Evolutionary conservation across 768 basidiomycete genomes (phyloP), one percentile per base, ranked within the genome.

Genomic region (Macrolepiota albuminosa): DNA sequence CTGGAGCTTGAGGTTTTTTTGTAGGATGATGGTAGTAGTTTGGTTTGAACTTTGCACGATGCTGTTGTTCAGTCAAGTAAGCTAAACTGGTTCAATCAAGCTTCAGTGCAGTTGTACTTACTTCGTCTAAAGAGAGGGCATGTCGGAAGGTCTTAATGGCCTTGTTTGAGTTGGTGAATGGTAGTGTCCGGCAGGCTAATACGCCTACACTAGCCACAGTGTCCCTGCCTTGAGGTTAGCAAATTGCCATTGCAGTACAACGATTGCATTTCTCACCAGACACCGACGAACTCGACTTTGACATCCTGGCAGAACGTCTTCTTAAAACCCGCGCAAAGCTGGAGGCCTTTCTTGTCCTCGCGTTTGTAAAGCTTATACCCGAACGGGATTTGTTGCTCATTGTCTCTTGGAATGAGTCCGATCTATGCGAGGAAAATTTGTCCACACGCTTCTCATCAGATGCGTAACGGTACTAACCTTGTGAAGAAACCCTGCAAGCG

Each of bases 141-240:
- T 94, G 91, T 16, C 91, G 78, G 70, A 93, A 91, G 4, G 79
- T 81, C 73, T 78, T 84, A 68, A 93, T 86, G 11, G 79, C 77
- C 24, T 71, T 75, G 66, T 91, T 88, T 18, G 80, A 77, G 48
- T 76, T 76, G 0, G 86, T 84, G 63, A 91, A 93, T 0, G 91
- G 91, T 31, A 93, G 73, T 1, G 75, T 79, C 9, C 81, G 76
- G 3, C 79, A 74, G 72, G 77, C 73, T n/a, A 93, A 58, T 1
- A 88, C 64, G 0, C 91, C 91, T 24, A 90, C 89, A 56, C 88
- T 88, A 8, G 86, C 76, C 3, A 93, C 90, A 0, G 91, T 93
- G 60, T 93, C 91, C 91, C 89, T 84, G 48, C 14, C 16, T n/a
- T n/a, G 10, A 13, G n/a, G 26, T 49, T 24, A 53, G 45, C 33